Percentiles rank a stretch among this genome's conserved stretches.
Evolutionary conservation across 2,329 filamentous ascomycete genomes (phyloP).

Genomic region (Microsporum canis): DNA sequence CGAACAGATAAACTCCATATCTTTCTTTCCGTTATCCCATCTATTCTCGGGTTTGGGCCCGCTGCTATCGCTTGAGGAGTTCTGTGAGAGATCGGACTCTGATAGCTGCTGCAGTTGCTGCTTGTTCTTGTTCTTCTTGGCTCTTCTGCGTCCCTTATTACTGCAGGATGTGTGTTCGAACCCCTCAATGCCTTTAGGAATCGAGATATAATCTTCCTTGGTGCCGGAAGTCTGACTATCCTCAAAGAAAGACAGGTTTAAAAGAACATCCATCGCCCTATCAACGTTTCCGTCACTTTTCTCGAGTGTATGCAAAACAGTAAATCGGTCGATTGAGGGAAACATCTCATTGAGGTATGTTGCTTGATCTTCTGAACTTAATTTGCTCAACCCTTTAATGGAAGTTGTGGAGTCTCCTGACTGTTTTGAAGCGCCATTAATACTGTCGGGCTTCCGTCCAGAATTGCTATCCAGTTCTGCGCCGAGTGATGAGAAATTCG

Average conservation of each 20-base stretch:
- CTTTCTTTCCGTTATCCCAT: slow-evolving; percentile 47
- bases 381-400: slow-evolving; percentile 24
- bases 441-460: slow-evolving; percentile 4
- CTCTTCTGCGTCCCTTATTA: slow-evolving; percentile 29
- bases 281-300: slow-evolving; percentile 58
- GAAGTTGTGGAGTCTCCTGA: slow-evolving; percentile 18
- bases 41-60: slow-evolving; percentile 35
- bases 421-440: not conserved
- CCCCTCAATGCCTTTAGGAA: slow-evolving; percentile 66
- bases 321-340: slow-evolving; percentile 52
- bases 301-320: slow-evolving; percentile 55
- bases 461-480: slow-evolving; percentile 18
- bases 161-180: slow-evolving; percentile 47
- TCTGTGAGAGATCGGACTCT: slow-evolving; percentile 17
- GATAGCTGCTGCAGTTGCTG: slow-evolving; percentile 19
- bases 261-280: slow-evolving; percentile 63
- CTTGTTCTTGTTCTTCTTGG: slow-evolving; percentile 36
- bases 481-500: slow-evolving; percentile 32
- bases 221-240: slow-evolving; percentile 28
- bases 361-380: slow-evolving; percentile 45
- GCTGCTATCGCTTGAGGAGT: slow-evolving; percentile 12
- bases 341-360: slow-evolving; percentile 60
- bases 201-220: slow-evolving; percentile 36
- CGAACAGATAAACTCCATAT: slow-evolving; percentile 50
- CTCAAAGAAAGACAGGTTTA: slow-evolving; percentile 68